Conservation (phyloP, 1,139 yeast genomes). For the Candida anutae region DNA sequence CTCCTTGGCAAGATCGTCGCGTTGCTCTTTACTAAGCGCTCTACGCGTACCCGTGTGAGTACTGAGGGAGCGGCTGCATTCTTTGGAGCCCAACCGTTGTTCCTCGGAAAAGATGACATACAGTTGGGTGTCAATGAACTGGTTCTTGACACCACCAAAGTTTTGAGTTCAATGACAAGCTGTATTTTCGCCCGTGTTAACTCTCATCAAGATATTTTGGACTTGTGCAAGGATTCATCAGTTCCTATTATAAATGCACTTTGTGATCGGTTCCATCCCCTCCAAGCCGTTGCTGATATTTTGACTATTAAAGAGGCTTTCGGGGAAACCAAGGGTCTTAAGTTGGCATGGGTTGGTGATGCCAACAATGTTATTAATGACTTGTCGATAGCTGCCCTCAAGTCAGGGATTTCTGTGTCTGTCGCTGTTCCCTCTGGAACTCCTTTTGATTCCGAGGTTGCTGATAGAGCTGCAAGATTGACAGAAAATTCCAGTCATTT, state of each 20-base stretch:
- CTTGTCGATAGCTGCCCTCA: constrained; percentile 82
- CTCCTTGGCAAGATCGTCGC: constrained; percentile 79
- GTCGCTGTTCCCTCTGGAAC: constrained; percentile 78
- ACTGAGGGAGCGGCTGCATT: constrained; percentile 91
- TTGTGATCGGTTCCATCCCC: constrained; percentile 88
- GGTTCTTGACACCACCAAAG: constrained; percentile 77
- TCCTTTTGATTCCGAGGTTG: constrained; percentile 53
- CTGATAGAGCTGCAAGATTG: constrained; percentile 43
- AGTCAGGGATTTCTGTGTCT: constrained; percentile 74
- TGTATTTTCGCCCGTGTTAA: constrained; percentile 95
- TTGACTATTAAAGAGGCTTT: constrained; percentile 79
- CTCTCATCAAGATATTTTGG: constrained; percentile 72
- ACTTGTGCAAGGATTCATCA: constrained; percentile 62
- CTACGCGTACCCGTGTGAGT: constrained; percentile 91
- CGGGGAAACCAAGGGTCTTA: constrained; percentile 51
- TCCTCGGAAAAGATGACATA: constrained; percentile 90
- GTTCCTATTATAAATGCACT: constrained; percentile 92
- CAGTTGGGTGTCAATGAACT: constrained; percentile 94
- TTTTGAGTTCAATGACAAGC: constrained; percentile 90
- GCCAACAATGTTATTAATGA: constrained; percentile 94
- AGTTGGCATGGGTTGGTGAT: constrained; percentile 94
- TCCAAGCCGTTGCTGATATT: constrained; percentile 90
- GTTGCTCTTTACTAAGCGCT: constrained; percentile 77
- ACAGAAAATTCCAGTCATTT: constrained; percentile 49
- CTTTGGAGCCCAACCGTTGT: constrained; percentile 95